Conservation (phyloP, 2,329 filamentous ascomycete genomes). For the Apiospora aurea region DNA sequence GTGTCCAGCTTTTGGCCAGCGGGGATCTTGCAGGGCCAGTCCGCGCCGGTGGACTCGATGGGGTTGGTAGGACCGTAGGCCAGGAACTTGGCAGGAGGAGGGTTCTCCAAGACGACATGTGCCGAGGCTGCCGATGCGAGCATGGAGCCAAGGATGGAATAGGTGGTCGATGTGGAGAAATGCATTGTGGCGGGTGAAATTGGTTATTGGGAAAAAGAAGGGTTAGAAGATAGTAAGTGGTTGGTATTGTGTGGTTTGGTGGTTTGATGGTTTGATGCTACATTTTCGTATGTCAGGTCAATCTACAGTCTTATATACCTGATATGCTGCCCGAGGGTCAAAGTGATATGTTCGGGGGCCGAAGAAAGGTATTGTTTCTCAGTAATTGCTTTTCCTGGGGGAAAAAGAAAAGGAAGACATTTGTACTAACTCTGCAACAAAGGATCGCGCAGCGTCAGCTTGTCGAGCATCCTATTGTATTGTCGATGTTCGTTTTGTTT, state of each 20-base stretch:
- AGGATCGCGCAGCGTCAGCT: background rate
- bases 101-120: slow-evolving; percentile 69
- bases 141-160: slow-evolving; percentile 48
- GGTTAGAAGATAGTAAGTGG: no score
- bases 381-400: slow-evolving; percentile 1
- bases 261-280: background rate
- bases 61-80: slow-evolving; percentile 62
- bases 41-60: slow-evolving; percentile 57
- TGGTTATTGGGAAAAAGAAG: background rate
- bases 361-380: slow-evolving; percentile 3
- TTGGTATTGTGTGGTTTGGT: no score
- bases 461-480: background rate
- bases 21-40: slow-evolving; percentile 75
- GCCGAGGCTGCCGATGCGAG: slow-evolving; percentile 49
- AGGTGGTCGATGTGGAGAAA: background rate
- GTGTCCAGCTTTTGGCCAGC: slow-evolving; percentile 42
- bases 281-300: background rate
- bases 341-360: background rate
- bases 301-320: background rate
- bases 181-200: background rate
- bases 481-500: background rate
- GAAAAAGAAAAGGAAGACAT: background rate
- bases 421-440: background rate
- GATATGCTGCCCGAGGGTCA: background rate
- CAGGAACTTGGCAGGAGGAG: slow-evolving; percentile 57